Conservation (phyloP, 768 basidiomycete genomes). For the Boletus vermiculosoides region DNA sequence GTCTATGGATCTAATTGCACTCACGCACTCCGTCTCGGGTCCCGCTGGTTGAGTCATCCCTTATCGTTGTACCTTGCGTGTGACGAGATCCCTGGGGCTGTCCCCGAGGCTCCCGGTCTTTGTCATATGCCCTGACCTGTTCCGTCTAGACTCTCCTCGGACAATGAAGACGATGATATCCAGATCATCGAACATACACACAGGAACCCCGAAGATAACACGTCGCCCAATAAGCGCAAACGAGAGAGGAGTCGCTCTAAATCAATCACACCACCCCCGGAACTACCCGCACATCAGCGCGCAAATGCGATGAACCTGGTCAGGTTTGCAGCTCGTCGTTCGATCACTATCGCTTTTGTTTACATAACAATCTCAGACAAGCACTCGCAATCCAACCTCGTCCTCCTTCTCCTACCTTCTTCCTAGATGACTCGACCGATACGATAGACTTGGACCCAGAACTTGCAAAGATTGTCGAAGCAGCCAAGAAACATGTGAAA, state of each 20-base stretch:
- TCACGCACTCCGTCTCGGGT: not conserved
- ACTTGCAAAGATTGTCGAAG: slow-evolving; percentile 53
- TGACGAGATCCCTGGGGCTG: slow-evolving; percentile 14
- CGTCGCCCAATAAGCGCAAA: slow-evolving; percentile 42
- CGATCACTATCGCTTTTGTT: not conserved
- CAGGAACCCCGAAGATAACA: slow-evolving; percentile 2
- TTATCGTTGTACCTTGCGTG: not conserved
- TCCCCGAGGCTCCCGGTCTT: slow-evolving; percentile 11
- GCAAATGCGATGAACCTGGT: slow-evolving; percentile 58
- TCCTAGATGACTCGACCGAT: slow-evolving; percentile 47
- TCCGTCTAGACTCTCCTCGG: slow-evolving; percentile 34
- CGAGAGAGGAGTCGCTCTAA: slow-evolving; percentile 58
- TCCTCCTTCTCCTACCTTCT: slow-evolving; percentile 46
- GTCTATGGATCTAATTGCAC: slow-evolving; percentile 15
- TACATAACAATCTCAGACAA: slow-evolving; percentile 37
- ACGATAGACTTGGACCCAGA: slow-evolving; percentile 58
- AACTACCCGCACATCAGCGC: slow-evolving; percentile 51
- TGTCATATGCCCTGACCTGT: slow-evolving; percentile 9
- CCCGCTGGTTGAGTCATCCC: not conserved
- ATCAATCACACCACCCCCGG: slow-evolving; percentile 78
- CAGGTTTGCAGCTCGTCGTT: slow-evolving; percentile 42
- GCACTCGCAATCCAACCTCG: slow-evolving; percentile 43
- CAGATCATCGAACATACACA: slow-evolving; percentile 41
- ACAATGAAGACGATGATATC: slow-evolving; percentile 47
- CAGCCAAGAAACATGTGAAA: slow-evolving; percentile 32